Evolutionary conservation across 1,284 basidiomycete genomes (phyloP), one percentile per base, ranked within the genome.

Genomic region (Chalciporus piperatoides): DNA sequence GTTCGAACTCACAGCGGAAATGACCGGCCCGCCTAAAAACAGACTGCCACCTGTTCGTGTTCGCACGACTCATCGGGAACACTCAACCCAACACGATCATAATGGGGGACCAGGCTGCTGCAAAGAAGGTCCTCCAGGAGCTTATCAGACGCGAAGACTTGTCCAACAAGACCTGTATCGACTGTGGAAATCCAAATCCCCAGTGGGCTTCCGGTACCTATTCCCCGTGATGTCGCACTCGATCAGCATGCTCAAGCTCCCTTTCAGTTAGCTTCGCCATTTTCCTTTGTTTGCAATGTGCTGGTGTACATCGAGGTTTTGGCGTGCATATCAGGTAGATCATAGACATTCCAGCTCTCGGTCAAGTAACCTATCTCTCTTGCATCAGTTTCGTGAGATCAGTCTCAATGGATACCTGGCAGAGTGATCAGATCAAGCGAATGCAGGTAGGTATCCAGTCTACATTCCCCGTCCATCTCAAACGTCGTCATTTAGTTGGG

Each of bases 331-430:
- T 92, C 63, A 90, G 86, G 85, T 81, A 63, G 58, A 65, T 62
- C 52, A 48, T 32, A 49, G 1, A 10, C 40, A 41, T 33, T 39
- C 14, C 41, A 24, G 15, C 15, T 43, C 6, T 15, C 40, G 17
- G 48, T 15, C 30, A 12, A 14, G 55, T 59, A 44, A 41, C 51
- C 44, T 48, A 27, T 47, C 50, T 32, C 44, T 19, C 44, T 33
- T 23, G 47, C 63, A 47, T 44, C 69, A 93, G 90, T 64, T 95
- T 95, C 71, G 90, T 96, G 47, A 80, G 92, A 62, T 93, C 90
- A 42, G 82, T 92, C 59, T 94, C 92, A 49, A 97, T 97, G 93
- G 93, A 96, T 71, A 88, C 92, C 60, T 97, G 93, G 93, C 88
- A 91, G 52, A 81, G 86, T 35, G 90, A 93, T 47, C 93, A 97